Base-by-base conservation (phyloP, 2,329 filamentous ascomycete species). In the Fusarium brevicatenulatum region DNA sequence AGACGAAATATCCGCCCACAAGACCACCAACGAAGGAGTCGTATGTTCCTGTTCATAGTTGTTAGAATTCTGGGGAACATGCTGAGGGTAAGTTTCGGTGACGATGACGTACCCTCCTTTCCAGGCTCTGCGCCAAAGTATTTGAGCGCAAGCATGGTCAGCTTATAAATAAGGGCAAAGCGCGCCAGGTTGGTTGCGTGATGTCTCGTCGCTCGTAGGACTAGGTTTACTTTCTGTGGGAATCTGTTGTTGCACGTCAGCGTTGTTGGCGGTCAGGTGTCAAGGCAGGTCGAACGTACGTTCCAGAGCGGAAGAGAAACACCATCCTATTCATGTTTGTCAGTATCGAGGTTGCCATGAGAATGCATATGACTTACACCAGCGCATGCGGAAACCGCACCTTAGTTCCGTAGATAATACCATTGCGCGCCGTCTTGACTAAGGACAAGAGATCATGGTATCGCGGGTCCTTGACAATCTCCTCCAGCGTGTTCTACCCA, bases 331-430 rank as follows among this genome's bases (percentile, higher is more conserved):
- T 30, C 59, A 30, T 8, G 18, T 34, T 32, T 46, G 61, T 80
- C 57, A 80, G 76, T 68, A 53, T 54, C 44, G 12, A n/a, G 40
- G 43, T 34, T 25, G 25, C 18, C 21, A 19, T 53, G 25, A 36
- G 21, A 34, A 5, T 42, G 6, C 8, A 43, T 23, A 16, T 39
- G 10, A 72, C 85, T 71, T 83, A 88, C 86, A 99, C 96, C 76
- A 99, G 89, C 69, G 96, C 96, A 85, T 99, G 96, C 73, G 96
- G 96, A 85, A 99, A 98, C 73, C 96, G 95, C 83, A 99, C 94
- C 89, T 98, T 98, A 78, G 93, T 91, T 69, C 96, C 96, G 84
- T 99, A 99, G 72, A 99, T 94, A 74, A 95, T 91, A 82, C 96
- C 96, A 90, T 98, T 99, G 84, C 96, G 94, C 75, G 96, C 93